Percentiles rank a stretch among this genome's conserved stretches.
Evolutionary conservation across 768 basidiomycete genomes (phyloP).

Genomic region (Hericium coralloides): DNA sequence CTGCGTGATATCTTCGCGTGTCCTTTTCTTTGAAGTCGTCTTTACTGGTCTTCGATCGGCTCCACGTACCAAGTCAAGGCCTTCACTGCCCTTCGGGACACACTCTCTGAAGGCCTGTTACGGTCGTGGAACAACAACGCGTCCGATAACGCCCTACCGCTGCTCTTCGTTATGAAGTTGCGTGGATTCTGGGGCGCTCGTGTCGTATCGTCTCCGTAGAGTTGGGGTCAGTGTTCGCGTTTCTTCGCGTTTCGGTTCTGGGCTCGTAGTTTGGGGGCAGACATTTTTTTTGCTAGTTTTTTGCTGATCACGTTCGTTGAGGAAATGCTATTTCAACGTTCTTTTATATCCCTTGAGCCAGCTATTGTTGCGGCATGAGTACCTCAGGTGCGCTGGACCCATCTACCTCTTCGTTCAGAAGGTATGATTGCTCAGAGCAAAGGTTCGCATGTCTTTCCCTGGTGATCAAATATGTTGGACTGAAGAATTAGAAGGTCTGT

Average conservation of each 20-base stretch:
- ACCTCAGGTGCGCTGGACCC: too few species aligned
- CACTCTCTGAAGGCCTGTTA: constrained; percentile 54
- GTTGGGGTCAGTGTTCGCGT: constrained; percentile 36
- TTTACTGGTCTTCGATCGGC: not conserved
- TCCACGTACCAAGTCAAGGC: constrained; percentile 64
- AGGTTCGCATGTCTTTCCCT: too few species aligned
- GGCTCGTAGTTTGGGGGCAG: constrained; percentile 62
- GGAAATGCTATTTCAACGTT: too few species aligned
- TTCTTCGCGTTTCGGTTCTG: constrained; percentile 23
- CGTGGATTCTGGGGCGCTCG: constrained; percentile 35
- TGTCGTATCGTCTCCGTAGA: constrained; percentile 46
- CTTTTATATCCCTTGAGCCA: too few species aligned
- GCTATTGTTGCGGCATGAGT: too few species aligned
- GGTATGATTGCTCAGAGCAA: too few species aligned
- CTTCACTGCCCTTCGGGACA: constrained; percentile 26
- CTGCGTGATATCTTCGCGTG: not conserved
- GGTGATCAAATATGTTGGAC: too few species aligned
- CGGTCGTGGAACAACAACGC: constrained; percentile 58
- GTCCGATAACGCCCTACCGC: constrained; percentile 32
- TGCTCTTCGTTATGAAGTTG: constrained; percentile 47
- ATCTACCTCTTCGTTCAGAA: too few species aligned
- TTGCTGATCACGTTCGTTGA: too few species aligned
- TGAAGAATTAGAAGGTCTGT: too few species aligned
- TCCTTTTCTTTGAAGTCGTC: not conserved
- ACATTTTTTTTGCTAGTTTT: constrained; percentile 26